phyloP scores from a whole-genome alignment of 2,329 filamentous ascomycete species.

The Delphinella strobiligena region DNA sequence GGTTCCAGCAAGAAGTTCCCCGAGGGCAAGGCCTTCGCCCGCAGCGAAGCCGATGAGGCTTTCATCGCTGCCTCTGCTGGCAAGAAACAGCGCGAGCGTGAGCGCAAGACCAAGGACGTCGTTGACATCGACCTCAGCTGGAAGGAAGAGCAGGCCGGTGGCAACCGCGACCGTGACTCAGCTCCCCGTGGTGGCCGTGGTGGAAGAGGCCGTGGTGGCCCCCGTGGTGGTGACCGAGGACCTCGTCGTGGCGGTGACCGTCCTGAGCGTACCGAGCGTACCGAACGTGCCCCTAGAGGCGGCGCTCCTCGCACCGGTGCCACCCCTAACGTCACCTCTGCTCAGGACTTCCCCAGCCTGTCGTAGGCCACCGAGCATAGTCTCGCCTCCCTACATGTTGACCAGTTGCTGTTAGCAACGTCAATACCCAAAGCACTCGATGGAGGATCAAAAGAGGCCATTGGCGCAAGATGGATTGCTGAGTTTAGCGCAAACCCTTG shows the following conservation, averaged over 20 bases:
- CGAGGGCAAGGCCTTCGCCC: slow-evolving; percentile 56
- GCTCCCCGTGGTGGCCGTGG: slow-evolving; percentile 29
- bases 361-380: slow-evolving; percentile 9
- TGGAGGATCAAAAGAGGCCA: neutral
- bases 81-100: slow-evolving; percentile 73
- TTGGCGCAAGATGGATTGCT: neutral
- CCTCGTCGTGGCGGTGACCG: slow-evolving; percentile 29
- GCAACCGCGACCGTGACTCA: slow-evolving; percentile 41
- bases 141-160: slow-evolving; percentile 38
- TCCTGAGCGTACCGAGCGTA: slow-evolving; percentile 30
- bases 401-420: slow-evolving; percentile 1
- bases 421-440: slow-evolving; percentile 1
- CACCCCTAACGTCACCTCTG: slow-evolving; percentile 19
- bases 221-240: slow-evolving; percentile 32
- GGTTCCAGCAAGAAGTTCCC: slow-evolving; percentile 93
- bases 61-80: slow-evolving; percentile 64
- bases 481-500: slow-evolving; percentile 1
- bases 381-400: neutral
- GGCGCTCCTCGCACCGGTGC: slow-evolving; percentile 13
- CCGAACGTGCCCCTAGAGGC: slow-evolving; percentile 30
- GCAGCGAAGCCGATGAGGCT: slow-evolving; percentile 47
- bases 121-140: slow-evolving; percentile 74
- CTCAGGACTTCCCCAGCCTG: slow-evolving; percentile 23
- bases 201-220: slow-evolving; percentile 40
- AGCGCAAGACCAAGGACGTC: slow-evolving; percentile 83